phyloP scores from a whole-genome alignment of 306 rosid genomes.

The Dryas octopetala region DNA sequence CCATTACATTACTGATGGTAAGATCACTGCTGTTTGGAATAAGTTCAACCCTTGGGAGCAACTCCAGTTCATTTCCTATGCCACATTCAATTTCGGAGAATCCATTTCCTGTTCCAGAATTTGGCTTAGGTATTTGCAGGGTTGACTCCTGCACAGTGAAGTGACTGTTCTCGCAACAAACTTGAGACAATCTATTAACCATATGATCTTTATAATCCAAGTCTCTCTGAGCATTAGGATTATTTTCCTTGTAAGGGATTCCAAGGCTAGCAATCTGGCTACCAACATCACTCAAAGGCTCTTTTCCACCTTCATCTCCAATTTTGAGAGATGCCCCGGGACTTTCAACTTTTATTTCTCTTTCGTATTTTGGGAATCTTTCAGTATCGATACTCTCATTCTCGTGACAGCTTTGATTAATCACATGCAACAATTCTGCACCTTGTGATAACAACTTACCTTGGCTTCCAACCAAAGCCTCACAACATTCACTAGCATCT shows the following conservation, averaged over 20 bases:
- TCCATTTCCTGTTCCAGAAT: background rate
- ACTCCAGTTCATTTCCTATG: conserved; percentile 10
- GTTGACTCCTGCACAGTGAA: background rate
- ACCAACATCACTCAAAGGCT: conserved; percentile 18
- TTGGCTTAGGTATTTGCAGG: background rate
- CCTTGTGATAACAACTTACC: conserved; percentile 10
- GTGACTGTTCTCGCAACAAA: background rate
- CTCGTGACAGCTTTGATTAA: conserved; percentile 8
- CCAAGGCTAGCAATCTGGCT: conserved; percentile 23
- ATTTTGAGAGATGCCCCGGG: background rate
- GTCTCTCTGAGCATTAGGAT: background rate
- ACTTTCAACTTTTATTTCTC: conserved; percentile 22
- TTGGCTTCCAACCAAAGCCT: conserved; percentile 26
- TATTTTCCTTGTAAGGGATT: conserved; percentile 24
- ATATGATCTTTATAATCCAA: background rate
- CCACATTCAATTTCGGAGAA: conserved; percentile 8
- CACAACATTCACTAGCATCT: conserved; percentile 23
- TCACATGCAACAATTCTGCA: conserved; percentile 16
- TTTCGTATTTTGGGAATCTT: conserved; percentile 10
- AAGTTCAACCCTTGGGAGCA: conserved; percentile 7
- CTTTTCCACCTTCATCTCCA: conserved; percentile 25
- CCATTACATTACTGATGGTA: background rate
- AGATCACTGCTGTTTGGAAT: background rate
- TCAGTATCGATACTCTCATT: conserved; percentile 21
- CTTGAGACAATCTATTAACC: background rate